Percentiles rank a stretch among this genome's conserved stretches.
These are phyloP conservation scores for Citeromyces siamensis DNA, from an alignment of 1,139 yeast genomes.

Conservation along the genomic window DNA sequence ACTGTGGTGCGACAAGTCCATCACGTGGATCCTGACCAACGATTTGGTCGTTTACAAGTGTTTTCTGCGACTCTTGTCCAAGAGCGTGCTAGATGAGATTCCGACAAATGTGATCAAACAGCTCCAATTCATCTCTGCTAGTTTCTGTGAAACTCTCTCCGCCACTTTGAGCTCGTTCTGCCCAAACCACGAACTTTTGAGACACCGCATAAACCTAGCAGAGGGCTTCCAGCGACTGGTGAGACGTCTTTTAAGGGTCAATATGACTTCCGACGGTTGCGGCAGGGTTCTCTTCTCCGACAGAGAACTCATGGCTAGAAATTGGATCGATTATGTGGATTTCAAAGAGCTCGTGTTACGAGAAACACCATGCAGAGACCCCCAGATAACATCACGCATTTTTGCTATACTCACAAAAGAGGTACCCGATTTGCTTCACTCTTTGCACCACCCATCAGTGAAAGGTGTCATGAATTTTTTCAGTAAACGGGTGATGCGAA, in stretches of 20 bases:
- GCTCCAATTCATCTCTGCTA: slow-evolving; percentile 30
- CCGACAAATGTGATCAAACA: slow-evolving; percentile 43
- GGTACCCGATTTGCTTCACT: slow-evolving; percentile 25
- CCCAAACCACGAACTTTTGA: neutral
- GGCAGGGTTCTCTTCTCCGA: slow-evolving; percentile 32
- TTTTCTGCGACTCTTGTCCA: slow-evolving; percentile 53
- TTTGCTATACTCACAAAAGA: slow-evolving; percentile 29
- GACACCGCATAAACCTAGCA: slow-evolving; percentile 23
- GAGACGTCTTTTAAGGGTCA: slow-evolving; percentile 42
- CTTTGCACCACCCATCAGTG: neutral
- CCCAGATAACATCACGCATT: slow-evolving; percentile 20
- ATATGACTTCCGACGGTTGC: slow-evolving; percentile 49
- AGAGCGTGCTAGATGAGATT: slow-evolving; percentile 49
- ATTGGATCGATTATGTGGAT: slow-evolving; percentile 45
- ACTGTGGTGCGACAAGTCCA: slow-evolving; percentile 34
- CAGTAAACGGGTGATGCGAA: slow-evolving; percentile 6
- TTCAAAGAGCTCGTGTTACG: slow-evolving; percentile 34
- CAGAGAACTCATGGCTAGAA: slow-evolving; percentile 39
- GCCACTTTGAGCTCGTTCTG: slow-evolving; percentile 1
- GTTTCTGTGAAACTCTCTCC: slow-evolving; percentile 29
- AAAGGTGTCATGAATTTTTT: slow-evolving; percentile 3
- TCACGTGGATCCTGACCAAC: slow-evolving; percentile 54
- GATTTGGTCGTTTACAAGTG: slow-evolving; percentile 53
- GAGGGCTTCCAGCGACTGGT: slow-evolving; percentile 43
- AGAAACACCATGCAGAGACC: slow-evolving; percentile 40